Evolutionary conservation across 2,329 filamentous ascomycete genomes (phyloP).

Genomic region (Sporothrix curviconia): DNA sequence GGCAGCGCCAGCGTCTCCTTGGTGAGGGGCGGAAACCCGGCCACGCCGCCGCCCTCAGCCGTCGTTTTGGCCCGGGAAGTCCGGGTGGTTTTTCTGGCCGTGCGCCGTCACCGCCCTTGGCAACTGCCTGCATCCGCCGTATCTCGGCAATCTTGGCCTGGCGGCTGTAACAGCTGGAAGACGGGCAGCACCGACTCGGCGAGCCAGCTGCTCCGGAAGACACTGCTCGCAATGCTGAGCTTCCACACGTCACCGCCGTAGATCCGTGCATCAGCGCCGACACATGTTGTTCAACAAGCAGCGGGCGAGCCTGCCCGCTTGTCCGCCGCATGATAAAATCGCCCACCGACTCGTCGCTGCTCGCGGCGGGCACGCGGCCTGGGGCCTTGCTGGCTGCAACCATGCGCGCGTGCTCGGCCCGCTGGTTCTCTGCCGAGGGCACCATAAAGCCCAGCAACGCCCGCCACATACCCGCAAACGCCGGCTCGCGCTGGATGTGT

Average conservation of each 20-base stretch:
- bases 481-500: constrained; percentile 43
- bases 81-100: background rate
- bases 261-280: constrained; percentile 81
- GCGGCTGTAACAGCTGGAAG: background rate
- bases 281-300: constrained; percentile 67
- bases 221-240: constrained; percentile 51
- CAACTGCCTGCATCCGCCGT: background rate
- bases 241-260: constrained; percentile 84
- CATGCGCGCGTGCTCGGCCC: background rate
- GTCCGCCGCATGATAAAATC: constrained; percentile 55
- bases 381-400: constrained; percentile 20
- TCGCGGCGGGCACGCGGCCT: constrained; percentile 32
- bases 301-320: constrained; percentile 44
- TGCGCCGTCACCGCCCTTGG: background rate
- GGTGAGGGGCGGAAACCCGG: background rate
- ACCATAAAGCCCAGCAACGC: constrained; percentile 5
- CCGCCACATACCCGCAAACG: constrained; percentile 40
- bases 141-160: background rate
- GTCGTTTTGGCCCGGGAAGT: background rate
- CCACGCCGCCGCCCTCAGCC: background rate
- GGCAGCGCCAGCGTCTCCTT: background rate
- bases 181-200: background rate
- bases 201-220: constrained; percentile 16
- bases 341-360: constrained; percentile 69
- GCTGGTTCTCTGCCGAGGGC: background rate